Conservation (phyloP, 176 grass and related monocot genomes). For the Lolium rigidum region DNA sequence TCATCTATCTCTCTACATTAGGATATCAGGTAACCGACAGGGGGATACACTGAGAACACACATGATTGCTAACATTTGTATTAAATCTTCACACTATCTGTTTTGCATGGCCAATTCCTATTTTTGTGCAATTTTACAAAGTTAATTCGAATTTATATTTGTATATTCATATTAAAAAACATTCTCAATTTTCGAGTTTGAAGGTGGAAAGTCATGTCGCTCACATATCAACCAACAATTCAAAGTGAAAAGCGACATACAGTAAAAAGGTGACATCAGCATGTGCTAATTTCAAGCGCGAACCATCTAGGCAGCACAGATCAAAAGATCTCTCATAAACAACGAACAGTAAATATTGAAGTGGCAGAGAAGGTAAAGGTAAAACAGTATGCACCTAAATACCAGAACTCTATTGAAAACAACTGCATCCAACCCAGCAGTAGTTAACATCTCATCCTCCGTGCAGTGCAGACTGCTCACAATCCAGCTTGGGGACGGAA, state of each 20-base stretch:
- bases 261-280: not conserved
- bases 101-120: conserved; percentile 5
- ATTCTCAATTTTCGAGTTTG: not conserved
- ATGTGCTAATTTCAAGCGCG: not conserved
- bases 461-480: conserved; percentile 80
- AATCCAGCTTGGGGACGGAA: conserved; percentile 83
- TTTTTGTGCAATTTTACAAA: conserved; percentile 10
- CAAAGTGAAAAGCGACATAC: conserved; percentile 5
- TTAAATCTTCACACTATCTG: not conserved
- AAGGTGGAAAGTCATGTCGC: conserved; percentile 9
- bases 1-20: not conserved
- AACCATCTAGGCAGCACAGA: conserved; percentile 4
- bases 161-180: conserved; percentile 20
- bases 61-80: not conserved
- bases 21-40: not conserved
- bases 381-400: conserved; percentile 65
- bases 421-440: conserved; percentile 88
- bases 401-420: conserved; percentile 85
- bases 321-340: not conserved
- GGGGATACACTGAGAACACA: not conserved
- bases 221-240: conserved; percentile 5
- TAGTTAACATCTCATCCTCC: conserved; percentile 77
- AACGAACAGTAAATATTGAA: conserved; percentile 14
- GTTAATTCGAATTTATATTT: not conserved
- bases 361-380: not conserved